Evolutionary conservation across 2,329 filamentous ascomycete species (phyloP).

Genomic region (Neurospora crassa): DNA sequence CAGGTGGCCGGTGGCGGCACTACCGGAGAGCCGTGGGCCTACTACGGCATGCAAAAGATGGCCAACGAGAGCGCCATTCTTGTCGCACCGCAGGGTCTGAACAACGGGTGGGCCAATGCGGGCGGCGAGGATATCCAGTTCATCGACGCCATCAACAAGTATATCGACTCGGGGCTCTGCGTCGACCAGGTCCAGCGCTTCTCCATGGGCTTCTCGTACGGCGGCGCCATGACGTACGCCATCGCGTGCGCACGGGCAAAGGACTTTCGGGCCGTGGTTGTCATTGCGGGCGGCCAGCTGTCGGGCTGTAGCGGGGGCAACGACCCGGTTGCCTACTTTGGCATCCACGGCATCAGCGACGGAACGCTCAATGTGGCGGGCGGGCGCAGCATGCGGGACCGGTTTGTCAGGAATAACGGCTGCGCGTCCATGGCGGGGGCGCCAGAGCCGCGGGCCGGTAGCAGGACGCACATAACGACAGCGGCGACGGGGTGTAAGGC

Average conservation of each 20-base stretch:
- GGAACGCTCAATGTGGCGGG: conserved; percentile 11
- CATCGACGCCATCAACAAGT: conserved; percentile 28
- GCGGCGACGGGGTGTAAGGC: no score
- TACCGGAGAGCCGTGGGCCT: no score
- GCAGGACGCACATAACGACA: no score
- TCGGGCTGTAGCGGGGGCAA: conserved; percentile 10
- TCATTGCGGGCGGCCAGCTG: conserved; percentile 7
- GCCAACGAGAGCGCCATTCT: conserved; percentile 26
- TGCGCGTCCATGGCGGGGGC: conserved; percentile 4
- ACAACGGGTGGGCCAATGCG: conserved; percentile 33
- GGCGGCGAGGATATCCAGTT: conserved; percentile 33
- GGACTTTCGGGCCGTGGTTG: conserved; percentile 26
- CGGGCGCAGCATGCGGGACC: conserved; percentile 11
- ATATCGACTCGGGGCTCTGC: conserved; percentile 28
- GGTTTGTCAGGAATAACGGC: conserved; percentile 14
- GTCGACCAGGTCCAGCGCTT: conserved; percentile 29
- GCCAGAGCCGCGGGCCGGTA: no score
- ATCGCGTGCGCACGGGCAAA: conserved; percentile 30
- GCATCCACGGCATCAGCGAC: conserved; percentile 12
- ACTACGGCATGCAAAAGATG: no score
- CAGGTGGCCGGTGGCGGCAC: no score
- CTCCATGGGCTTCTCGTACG: conserved; percentile 32
- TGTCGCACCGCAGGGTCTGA: conserved; percentile 34
- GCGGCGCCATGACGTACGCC: conserved; percentile 31
- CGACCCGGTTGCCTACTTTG: conserved; percentile 12